These are phyloP conservation scores for Phlebiopsis flavidoalba DNA, from an alignment of 768 basidiomycete species.

Conservation along the genomic window DNA sequence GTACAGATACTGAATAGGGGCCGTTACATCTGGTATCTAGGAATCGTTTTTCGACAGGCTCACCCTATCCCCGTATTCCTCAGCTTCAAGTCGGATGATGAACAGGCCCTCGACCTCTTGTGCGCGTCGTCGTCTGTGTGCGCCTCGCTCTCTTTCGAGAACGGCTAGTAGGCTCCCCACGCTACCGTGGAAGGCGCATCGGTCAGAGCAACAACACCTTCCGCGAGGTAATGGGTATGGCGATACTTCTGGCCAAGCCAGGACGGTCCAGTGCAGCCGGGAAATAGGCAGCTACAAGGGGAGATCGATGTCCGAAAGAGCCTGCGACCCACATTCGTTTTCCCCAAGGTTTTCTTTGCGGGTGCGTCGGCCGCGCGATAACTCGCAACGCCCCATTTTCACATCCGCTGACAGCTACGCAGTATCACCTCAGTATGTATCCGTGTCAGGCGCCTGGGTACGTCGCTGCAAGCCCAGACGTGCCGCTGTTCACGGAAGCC, in stretches of 20 bases:
- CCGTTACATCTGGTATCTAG: conserved; percentile 23
- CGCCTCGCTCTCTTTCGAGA: conserved; percentile 41
- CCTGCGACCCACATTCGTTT: conserved; percentile 38
- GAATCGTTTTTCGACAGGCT: conserved; percentile 46
- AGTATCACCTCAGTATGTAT: conserved; percentile 43
- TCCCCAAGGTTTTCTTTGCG: conserved; percentile 43
- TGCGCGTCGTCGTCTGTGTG: conserved; percentile 33
- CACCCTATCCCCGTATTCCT: conserved; percentile 45
- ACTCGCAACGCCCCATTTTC: not conserved
- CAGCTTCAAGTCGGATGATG: conserved; percentile 39
- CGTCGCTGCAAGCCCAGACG: conserved; percentile 19
- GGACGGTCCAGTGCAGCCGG: conserved; percentile 26
- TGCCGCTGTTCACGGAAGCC: conserved; percentile 33
- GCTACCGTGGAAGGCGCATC: conserved; percentile 35
- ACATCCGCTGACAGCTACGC: conserved; percentile 6
- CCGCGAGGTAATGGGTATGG: conserved; percentile 34
- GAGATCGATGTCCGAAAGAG: conserved; percentile 44
- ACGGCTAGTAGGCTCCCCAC: conserved; percentile 42
- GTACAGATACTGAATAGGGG: not conserved
- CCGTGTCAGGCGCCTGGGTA: conserved; percentile 42
- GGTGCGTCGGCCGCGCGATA: conserved; percentile 28
- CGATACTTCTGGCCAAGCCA: conserved; percentile 45
- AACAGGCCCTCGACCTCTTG: conserved; percentile 46
- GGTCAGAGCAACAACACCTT: conserved; percentile 45
- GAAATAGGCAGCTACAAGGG: conserved; percentile 38